A percentile compares a stretch with the other conserved stretches of the same genome.
These are phyloP conservation scores for Tagetes patula DNA, from an alignment of 129 eudicot species.

Conservation along the genomic window DNA sequence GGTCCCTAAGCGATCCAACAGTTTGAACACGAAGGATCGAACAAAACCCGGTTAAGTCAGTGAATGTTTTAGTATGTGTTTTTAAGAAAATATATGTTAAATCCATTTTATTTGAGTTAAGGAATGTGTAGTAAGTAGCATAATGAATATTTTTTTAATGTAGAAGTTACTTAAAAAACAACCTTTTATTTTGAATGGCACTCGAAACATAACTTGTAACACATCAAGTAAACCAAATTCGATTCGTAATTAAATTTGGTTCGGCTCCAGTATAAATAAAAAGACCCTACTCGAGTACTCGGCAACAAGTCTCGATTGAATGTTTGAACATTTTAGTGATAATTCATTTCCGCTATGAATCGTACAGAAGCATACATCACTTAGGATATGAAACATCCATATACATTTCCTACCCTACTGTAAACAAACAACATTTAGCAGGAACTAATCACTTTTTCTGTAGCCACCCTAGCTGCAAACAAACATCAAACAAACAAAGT, in stretches of 20 bases:
- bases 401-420: slow-evolving; percentile 34
- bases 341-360: slow-evolving; percentile 1
- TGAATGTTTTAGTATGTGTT: neutral
- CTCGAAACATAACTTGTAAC: no score
- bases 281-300: no score
- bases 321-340: neutral
- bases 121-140: no score
- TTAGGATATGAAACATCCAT: slow-evolving; percentile 16
- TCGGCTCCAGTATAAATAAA: no score
- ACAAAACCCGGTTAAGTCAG: neutral
- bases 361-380: slow-evolving; percentile 2
- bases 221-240: neutral
- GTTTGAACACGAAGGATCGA: neutral
- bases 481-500: neutral
- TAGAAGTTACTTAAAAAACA: neutral
- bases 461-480: slow-evolving; percentile 55
- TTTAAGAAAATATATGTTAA: neutral
- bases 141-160: neutral
- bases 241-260: neutral
- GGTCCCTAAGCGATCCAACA: neutral
- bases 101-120: neutral
- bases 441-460: slow-evolving; percentile 36
- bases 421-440: slow-evolving; percentile 14
- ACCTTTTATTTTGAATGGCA: no score
- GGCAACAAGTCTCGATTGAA: neutral